Evolutionary conservation across 176 grass and related monocot genomes (phyloP), one percentile per base, ranked within the genome.

Genomic region (Triticum monococcum): DNA sequence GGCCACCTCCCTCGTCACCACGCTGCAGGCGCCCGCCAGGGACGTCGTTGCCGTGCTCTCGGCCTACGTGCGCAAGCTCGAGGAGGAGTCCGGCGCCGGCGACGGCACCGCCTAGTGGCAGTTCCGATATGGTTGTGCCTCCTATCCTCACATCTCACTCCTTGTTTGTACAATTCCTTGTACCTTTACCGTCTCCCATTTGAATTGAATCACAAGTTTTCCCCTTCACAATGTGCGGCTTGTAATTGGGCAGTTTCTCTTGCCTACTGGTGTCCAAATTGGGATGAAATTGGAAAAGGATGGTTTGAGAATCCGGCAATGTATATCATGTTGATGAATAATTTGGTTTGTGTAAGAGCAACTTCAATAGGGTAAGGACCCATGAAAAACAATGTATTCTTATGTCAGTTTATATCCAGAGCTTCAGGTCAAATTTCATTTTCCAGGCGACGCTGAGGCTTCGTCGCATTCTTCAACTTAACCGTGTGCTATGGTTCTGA

Each of bases 31-130:
- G 30, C 91, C 93, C 0, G 89, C 90, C 79, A 74, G 87, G 75
- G 86, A 92, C 59, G 84, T 92, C 43, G 87, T 95, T 18, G 22
- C 87, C 8, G 83, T 95, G 43, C 91, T 92, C 77, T 92, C 89
- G 13, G 91, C 93, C 2, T 92, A 92, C 24, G 91, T 92, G 71
- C 87, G 78, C 62, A 96, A 96, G 81, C 94, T 93, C 73, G 94
- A 93, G 79, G 81, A 84, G 75, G 91, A 93, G 59, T 80, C 84
- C 10, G 78, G 88, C 5, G 41, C 84, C 0, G 74, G 90, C 17
- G 82, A 81, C 8, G 76, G 85, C 3, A 33, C 84, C 1, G 77
- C 93, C 9, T 89, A 84, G 13, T 59, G 69, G 28, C 48, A 1
- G 46, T 24, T 52, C 41, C 8, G 33, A 68, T 70, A 81, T 85